phyloP scores from a whole-genome alignment of 2,329 filamentous ascomycete genomes.

The Lachnellula arida region DNA sequence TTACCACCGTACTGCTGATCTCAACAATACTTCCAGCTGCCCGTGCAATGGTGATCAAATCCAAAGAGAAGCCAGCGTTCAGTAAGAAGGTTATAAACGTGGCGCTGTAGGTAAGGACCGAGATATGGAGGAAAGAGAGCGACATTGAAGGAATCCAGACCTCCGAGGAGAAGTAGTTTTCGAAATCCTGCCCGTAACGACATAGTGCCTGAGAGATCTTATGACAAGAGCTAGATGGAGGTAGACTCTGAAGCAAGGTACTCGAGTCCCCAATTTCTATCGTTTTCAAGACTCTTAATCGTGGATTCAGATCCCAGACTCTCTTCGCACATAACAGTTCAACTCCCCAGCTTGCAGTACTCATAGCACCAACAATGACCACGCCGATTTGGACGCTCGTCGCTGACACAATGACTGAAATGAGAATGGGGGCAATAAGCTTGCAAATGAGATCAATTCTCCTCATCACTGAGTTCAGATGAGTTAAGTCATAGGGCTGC shows the following conservation, averaged over 20 bases:
- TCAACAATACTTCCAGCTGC: constrained; percentile 47
- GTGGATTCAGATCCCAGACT: constrained; percentile 36
- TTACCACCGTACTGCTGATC: constrained; percentile 48
- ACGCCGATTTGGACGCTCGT: constrained; percentile 41
- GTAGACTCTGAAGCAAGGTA: background rate
- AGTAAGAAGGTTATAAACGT: constrained; percentile 54
- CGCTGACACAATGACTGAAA: constrained; percentile 42
- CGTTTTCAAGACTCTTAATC: constrained; percentile 29
- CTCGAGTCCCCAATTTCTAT: background rate
- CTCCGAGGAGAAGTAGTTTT: constrained; percentile 35
- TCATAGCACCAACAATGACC: constrained; percentile 41
- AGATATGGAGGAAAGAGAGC: constrained; percentile 48
- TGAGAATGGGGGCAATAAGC: constrained; percentile 47
- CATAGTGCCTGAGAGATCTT: constrained; percentile 7
- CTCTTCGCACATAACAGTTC: constrained; percentile 37
- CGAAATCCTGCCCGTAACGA: constrained; percentile 30
- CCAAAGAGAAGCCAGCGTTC: constrained; percentile 43
- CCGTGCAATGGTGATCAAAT: constrained; percentile 43
- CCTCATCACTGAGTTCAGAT: constrained; percentile 50
- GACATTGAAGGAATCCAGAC: constrained; percentile 45
- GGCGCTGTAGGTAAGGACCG: constrained; percentile 49
- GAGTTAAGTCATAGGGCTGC: constrained; percentile 36
- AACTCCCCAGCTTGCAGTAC: constrained; percentile 37
- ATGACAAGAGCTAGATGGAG: background rate
- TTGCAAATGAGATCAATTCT: constrained; percentile 55